Base-by-base conservation (phyloP, 2,329 filamentous ascomycete species). In the Hypoxylon sp. region DNA sequence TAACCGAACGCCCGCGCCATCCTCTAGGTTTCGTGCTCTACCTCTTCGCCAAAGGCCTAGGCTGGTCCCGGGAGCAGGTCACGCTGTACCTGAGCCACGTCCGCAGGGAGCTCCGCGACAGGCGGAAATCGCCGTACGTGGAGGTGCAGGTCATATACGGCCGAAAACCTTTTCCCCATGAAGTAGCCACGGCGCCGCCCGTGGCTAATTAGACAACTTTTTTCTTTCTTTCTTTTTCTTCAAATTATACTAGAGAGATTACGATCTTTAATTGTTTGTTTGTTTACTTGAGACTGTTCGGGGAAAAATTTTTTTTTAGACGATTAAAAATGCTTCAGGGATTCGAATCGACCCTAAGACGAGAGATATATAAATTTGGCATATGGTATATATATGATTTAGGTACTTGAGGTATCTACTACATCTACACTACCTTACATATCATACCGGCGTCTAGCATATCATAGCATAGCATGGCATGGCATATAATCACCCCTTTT, bases 51-150 rank as follows among this genome's bases (percentile, higher is more conserved):
- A 38, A 43, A 21, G 47, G 36, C 4, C 19, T 55, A 7, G 52
- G 52, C 37, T 55, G 52, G 52, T 30, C 52, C 23, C 41, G 27
- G 20, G 47, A 55, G 12, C 52, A 55, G 27, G 47, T 55, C 4
- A 51, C 38, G 2, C 11, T 55, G 7, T 55, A 55, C 15, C 37
- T 51, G 15, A 43, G 43, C 34, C 52, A 36, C 11, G 27, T 55
- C 8, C 52, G 52, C 7, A 47, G 29, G 31, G 54, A 53, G 31
- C 17, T 54, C 26, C 50, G 45, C 27, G 54, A 56, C 16, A 49
- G 26, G 27, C 29, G 49, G 25, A 56, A 52, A 29, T 52, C 48
- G 23, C 53, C 53, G 3, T 56, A 53, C 25, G 21, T 48, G 6
- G 19, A 53, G 6, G 35, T 49, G 7, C 49, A 53, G 13, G 38